These are phyloP conservation scores for Nymphaea colorata DNA, from an alignment of 164 flowering plant species.

Conservation along the genomic window DNA sequence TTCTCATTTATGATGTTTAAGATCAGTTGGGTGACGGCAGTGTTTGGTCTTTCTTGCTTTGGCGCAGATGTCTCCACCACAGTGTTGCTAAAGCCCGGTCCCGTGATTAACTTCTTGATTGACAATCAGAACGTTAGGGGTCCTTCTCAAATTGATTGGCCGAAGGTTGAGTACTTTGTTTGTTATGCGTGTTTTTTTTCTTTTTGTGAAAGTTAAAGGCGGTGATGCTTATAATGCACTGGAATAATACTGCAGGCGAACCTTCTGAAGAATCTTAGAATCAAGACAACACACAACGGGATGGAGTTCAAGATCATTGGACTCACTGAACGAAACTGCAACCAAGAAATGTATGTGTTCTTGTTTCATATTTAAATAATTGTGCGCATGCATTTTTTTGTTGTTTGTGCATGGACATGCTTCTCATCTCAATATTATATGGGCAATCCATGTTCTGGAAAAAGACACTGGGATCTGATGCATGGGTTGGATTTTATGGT, in stretches of 20 bases:
- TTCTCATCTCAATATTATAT: no score
- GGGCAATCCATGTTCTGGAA: no score
- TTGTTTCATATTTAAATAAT: not conserved
- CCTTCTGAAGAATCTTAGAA: constrained; percentile 59
- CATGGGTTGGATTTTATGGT: no score
- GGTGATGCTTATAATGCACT: no score
- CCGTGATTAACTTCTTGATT: constrained; percentile 66
- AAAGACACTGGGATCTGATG: no score
- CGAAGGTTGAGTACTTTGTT: constrained; percentile 32
- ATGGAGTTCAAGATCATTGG: constrained; percentile 74
- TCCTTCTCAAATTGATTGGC: constrained; percentile 62
- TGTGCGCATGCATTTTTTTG: no score
- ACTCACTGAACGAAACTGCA: constrained; percentile 62
- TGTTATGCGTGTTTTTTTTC: no score
- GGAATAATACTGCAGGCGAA: constrained; percentile 39
- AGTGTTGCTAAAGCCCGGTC: constrained; percentile 82
- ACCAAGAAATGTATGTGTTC: constrained; percentile 39
- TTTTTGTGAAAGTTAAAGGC: no score
- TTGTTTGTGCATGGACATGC: no score
- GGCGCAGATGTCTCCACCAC: constrained; percentile 83
- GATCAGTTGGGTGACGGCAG: not conserved
- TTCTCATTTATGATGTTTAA: not conserved
- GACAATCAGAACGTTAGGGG: constrained; percentile 64
- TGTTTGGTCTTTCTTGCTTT: not conserved
- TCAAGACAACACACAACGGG: constrained; percentile 36